Percentiles rank a stretch among this genome's conserved stretches.
phyloP scores from a whole-genome alignment of 225 moss, liverwort and hornwort genomes.

The Pseudisothecium myosuroides region DNA sequence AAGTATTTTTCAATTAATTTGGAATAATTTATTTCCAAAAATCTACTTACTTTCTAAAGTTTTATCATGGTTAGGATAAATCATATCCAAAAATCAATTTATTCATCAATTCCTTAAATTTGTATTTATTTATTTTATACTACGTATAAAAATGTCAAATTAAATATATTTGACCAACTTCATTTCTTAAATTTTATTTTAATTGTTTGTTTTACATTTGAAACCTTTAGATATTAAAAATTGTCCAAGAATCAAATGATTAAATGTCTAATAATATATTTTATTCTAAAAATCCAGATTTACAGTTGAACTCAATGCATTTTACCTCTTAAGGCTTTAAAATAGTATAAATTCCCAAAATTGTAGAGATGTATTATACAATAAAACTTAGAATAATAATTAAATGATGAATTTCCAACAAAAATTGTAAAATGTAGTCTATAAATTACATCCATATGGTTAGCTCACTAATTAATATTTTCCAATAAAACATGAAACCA shows the following conservation, averaged over 20 bases:
- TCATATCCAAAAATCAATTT: no score
- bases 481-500: neutral
- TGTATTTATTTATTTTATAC: neutral
- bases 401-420: neutral
- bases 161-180: neutral
- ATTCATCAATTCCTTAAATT: neutral
- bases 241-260: neutral
- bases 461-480: neutral
- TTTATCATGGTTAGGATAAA: no score
- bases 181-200: neutral
- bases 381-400: neutral
- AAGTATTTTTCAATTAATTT: neutral
- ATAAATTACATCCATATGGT: neutral
- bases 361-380: neutral
- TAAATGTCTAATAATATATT: neutral
- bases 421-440: neutral
- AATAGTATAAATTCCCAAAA: neutral
- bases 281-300: neutral
- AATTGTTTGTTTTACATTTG: neutral
- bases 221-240: no score
- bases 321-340: neutral
- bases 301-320: neutral
- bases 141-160: neutral
- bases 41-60: neutral
- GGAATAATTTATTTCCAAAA: neutral